Conservation (phyloP, 306 rosid species). For the Prunus davidiana region DNA sequence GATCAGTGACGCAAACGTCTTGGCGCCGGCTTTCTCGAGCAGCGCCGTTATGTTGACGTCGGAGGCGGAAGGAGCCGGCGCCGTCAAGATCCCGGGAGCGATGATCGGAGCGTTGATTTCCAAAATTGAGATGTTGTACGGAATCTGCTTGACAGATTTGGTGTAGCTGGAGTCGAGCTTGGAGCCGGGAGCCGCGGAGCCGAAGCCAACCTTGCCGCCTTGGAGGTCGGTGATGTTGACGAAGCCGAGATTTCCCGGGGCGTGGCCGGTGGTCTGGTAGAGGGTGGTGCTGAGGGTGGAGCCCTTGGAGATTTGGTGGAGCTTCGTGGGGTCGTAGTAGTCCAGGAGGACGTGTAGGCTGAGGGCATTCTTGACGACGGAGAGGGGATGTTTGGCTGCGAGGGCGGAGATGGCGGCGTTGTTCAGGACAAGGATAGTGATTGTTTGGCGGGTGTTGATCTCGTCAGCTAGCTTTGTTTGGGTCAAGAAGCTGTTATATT, state of each 20-base stretch:
- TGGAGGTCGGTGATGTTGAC: conserved; percentile 83
- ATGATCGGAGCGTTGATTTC: conserved; percentile 73
- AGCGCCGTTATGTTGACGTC: conserved; percentile 63
- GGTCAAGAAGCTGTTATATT: conserved; percentile 46
- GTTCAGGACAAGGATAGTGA: conserved; percentile 71
- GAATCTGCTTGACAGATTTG: conserved; percentile 72
- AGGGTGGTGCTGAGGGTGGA: conserved; percentile 78
- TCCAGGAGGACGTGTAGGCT: conserved; percentile 75
- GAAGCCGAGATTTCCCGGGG: conserved; percentile 67
- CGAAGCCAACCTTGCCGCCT: conserved; percentile 89
- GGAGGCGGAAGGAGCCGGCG: conserved; percentile 74
- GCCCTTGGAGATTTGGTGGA: conserved; percentile 78
- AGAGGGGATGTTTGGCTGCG: conserved; percentile 58
- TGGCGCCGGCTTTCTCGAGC: conserved; percentile 75
- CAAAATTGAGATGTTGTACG: conserved; percentile 75
- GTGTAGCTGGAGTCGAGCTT: conserved; percentile 78
- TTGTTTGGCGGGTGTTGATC: conserved; percentile 76
- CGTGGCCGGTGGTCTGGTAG: conserved; percentile 82
- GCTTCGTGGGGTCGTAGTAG: conserved; percentile 74
- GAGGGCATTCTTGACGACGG: conserved; percentile 73
- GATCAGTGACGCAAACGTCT: conserved; percentile 61
- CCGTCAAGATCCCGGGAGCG: conserved; percentile 71
- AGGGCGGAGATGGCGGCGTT: conserved; percentile 62
- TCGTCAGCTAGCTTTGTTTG: conserved; percentile 79
- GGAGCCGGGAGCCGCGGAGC: conserved; percentile 85